Evolutionary conservation across 78 protist genomes (phyloP).

Genomic region (Cyanophora paradoxa): DNA sequence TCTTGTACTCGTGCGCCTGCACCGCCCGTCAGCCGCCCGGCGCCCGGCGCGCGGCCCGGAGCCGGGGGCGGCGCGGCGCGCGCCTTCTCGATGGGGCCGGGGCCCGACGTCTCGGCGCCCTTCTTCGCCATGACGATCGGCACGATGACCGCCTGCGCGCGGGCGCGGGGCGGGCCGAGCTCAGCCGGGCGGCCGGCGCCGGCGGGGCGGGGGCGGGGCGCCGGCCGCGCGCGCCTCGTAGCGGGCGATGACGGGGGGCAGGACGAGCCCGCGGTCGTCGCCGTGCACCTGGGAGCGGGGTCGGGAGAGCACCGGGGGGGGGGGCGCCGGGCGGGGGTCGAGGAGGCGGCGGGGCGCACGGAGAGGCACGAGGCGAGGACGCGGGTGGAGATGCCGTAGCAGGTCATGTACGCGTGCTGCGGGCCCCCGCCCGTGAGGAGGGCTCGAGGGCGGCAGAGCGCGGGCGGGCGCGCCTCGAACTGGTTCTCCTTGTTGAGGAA

Average conservation of each 20-base stretch:
- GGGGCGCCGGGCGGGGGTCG: not conserved
- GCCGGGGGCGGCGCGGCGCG: not conserved
- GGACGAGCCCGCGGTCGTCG: no score
- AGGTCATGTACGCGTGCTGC: constrained; percentile 34
- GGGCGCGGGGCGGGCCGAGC: no score
- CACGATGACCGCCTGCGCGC: constrained; percentile 27
- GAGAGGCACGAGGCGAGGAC: constrained; percentile 28
- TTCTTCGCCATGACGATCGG: constrained; percentile 19
- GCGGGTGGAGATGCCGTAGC: constrained; percentile 51
- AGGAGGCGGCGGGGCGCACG: no score
- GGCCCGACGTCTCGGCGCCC: not conserved
- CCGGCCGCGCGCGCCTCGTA: no score
- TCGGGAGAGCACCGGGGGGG: not conserved
- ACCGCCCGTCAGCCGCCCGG: not conserved
- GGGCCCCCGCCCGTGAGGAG: not conserved
- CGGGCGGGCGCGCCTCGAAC: not conserved
- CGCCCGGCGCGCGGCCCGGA: not conserved
- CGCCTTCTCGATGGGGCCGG: not conserved
- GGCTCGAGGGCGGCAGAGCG: not conserved
- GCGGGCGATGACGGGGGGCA: not conserved
- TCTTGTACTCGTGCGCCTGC: not conserved
- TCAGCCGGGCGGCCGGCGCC: not conserved
- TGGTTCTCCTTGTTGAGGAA: constrained; percentile 9
- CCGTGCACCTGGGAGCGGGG: not conserved
- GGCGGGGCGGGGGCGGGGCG: no score